Evolutionary conservation across 768 basidiomycete species (phyloP), one percentile per base, ranked within the genome.

Genomic region (Galerina marginata): DNA sequence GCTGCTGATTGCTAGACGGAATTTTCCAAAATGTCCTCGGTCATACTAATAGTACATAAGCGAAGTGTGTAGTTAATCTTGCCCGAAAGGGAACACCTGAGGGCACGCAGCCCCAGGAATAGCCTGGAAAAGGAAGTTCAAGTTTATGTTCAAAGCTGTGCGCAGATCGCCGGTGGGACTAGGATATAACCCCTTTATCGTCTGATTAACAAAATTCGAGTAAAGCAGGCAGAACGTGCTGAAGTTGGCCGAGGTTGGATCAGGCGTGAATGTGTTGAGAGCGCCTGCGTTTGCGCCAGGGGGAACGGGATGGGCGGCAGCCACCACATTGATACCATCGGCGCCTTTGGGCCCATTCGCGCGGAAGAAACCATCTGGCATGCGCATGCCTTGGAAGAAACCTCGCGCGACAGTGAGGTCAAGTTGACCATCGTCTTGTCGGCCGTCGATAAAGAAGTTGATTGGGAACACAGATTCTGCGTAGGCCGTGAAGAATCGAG

Each of bases 361-460:
- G 25, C 69, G 59, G 65, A 63, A 69, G 43, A 67, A 71, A 1
- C 63, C 66, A 9, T 54, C 50, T 3, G 69, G 69, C 59, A 71
- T 63, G n/a, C 58, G 61, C 42, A 59, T 67, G 44, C 67, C 60
- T 37, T 69, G 69, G 63, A 69, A 69, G 58, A 71, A 69, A 12
- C 68, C 63, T 47, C 70, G 68, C 10, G 70, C 70, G 23, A 47
- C 62, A n/a, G 45, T 48, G 62, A 70, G 48, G 48, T 67, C 62
- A 38, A 71, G 59, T 25, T 68, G 67, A 10, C 65, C 66, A 37
- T 67, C 65, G 37, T 61, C 47, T 47, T 57, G 51, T 43, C 70
- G 67, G 16, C 70, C 69, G 39, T 71, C 70, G 16, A 71, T 62
- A 40, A 71, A 71, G 56, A 71, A 70, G 16, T 47, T 45, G 48